A percentile compares a stretch with the other conserved stretches of the same genome.
Conservation (phyloP, 2,329 filamentous ascomycete genomes). For the Teratosphaeria gauchensis region DNA sequence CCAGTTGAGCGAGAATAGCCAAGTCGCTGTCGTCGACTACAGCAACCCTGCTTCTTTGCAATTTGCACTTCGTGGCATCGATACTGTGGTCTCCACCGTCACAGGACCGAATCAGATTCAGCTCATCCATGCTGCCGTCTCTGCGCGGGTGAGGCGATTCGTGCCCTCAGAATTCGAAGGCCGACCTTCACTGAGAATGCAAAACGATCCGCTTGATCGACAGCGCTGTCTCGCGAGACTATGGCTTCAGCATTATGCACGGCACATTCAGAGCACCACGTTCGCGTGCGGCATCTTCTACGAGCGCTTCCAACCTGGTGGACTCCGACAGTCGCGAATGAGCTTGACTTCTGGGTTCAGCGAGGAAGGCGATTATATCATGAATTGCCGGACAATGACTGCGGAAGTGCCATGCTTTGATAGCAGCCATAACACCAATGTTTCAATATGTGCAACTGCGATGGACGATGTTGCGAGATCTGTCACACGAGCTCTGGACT, state of each 20-base stretch:
- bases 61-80: conserved; percentile 60
- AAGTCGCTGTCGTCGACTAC: conserved; percentile 63
- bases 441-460: conserved; percentile 58
- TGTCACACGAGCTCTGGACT: conserved; percentile 57
- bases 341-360: conserved; percentile 46
- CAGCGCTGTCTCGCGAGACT: conserved; percentile 48
- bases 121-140: conserved; percentile 61
- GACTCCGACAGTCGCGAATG: conserved; percentile 51
- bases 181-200: conserved; percentile 44
- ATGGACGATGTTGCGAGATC: conserved; percentile 62
- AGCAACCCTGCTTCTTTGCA: conserved; percentile 46
- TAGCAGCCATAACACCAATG: conserved; percentile 35
- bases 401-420: conserved; percentile 54
- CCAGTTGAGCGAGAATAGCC: conserved; percentile 50
- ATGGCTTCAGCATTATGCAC: conserved; percentile 46
- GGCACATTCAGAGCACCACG: conserved; percentile 55
- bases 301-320: conserved; percentile 61
- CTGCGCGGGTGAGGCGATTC: conserved; percentile 56
- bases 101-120: conserved; percentile 56
- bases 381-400: conserved; percentile 49
- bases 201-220: conserved; percentile 52
- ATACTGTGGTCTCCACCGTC: conserved; percentile 67
- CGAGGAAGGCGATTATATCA: conserved; percentile 54
- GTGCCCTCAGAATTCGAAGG: conserved; percentile 71
- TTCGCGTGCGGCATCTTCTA: conserved; percentile 70